Evolutionary conservation across 2,329 filamentous ascomycete species (phyloP).

Genomic region (Lasiodiplodia theobromae): DNA sequence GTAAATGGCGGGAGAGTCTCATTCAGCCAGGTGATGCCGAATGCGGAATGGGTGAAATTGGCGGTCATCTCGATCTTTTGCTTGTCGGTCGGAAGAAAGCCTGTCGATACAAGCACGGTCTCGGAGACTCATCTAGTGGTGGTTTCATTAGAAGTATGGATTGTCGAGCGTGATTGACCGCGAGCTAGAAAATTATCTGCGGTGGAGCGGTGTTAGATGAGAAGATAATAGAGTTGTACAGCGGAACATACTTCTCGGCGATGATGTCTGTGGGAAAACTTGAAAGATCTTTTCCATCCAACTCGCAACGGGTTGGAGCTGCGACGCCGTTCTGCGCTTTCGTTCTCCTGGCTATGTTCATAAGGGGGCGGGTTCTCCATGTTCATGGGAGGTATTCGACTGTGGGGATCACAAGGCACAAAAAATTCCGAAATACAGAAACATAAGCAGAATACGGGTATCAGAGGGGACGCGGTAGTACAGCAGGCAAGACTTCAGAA

Average conservation of each 20-base stretch:
- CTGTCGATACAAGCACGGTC: constrained; percentile 35
- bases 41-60: constrained; percentile 53
- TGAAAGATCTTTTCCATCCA: neutral
- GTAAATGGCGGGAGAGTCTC: constrained; percentile 56
- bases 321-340: neutral
- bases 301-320: neutral
- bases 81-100: constrained; percentile 38
- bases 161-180: neutral
- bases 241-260: too few relatives aligned
- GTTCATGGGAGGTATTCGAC: neutral
- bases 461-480: neutral
- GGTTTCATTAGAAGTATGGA: constrained; percentile 22
- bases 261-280: too few relatives aligned
- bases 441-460: neutral
- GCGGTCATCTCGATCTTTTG: constrained; percentile 45
- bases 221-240: neutral
- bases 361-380: constrained; percentile 1
- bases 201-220: too few relatives aligned
- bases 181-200: neutral
- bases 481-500: neutral
- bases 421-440: too few relatives aligned
- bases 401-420: neutral
- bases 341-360: constrained; percentile 1
- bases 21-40: constrained; percentile 56
- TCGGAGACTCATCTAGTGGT: constrained; percentile 35